Evolutionary conservation across 75 land plant species (phyloP), one percentile per base, ranked within the genome.

Genomic region (Cryptomeria japonica): DNA sequence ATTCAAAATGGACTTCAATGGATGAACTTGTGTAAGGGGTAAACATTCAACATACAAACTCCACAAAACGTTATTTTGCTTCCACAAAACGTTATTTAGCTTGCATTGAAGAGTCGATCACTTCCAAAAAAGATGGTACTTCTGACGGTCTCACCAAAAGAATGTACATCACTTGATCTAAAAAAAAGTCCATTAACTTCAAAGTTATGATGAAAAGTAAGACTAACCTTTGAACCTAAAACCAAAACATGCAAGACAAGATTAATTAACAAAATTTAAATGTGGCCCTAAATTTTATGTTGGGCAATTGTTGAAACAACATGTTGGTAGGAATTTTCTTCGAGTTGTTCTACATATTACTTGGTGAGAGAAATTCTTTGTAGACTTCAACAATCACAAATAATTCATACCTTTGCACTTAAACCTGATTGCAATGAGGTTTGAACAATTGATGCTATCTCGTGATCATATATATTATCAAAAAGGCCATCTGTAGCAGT

Each of bases 401-500:
- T 28, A 64, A 64, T 25, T 64, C 85, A 31, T 90, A 96, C 97
- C 95, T 93, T 88, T 5, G 96, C 93, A 70, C 86, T 89, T 64
- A 89, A 46, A 78, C 88, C 89, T 32, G 91, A 89, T 83, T 90
- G 72, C 58, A 88, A 77, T 39, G 96, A 94, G 70, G 89, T 90
- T 14, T 89, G 85, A 5, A 97, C 91, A 68, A 93, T 88, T 25
- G 90, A 92, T 31, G 90, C 90, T 11, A 97, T 94, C 85, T 95
- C 96, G 47, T 92, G 89, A 13, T 97, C 96, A 76, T 94, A 96
- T 37, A 97, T 56, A 89, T 97, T 97, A 92, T 97, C 99, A 88
- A 93, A 95, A 38, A 97, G 90, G 36, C 98, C 99, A 92, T 96
- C 98, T 31, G 98, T 92, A 55, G 94, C 99, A 44, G 91, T 87